These are phyloP conservation scores for Plasmodium vinckei DNA, from an alignment of 169 alveolate species.

Conservation along the genomic window DNA sequence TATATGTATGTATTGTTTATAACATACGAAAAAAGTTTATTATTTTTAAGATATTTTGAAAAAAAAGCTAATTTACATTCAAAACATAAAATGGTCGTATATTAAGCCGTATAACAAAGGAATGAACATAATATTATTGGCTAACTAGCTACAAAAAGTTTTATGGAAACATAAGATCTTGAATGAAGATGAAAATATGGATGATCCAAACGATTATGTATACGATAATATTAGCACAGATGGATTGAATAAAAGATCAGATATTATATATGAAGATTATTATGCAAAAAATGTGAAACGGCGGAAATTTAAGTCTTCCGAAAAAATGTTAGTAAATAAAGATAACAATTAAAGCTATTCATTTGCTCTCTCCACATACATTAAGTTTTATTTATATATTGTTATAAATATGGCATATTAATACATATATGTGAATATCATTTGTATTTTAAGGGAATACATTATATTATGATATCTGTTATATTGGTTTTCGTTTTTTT, in stretches of 20 bases:
- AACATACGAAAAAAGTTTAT: too few relatives aligned
- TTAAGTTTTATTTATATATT: neutral
- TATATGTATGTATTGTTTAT: too few relatives aligned
- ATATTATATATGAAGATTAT: slow-evolving; percentile 68
- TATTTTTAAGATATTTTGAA: too few relatives aligned
- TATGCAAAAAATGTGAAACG: slow-evolving; percentile 59
- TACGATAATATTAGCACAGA: neutral
- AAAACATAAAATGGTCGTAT: too few relatives aligned
- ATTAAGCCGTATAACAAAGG: too few relatives aligned
- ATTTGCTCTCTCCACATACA: neutral
- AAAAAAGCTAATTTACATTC: too few relatives aligned
- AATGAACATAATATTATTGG: neutral
- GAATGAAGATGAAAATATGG: slow-evolving; percentile 21
- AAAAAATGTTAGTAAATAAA: slow-evolving; percentile 44
- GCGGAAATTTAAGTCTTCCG: slow-evolving; percentile 62
- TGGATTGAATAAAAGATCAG: slow-evolving; percentile 31
- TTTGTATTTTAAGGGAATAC: too few relatives aligned
- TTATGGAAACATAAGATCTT: slow-evolving; percentile 11
- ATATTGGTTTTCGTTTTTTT: neutral
- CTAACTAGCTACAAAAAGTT: neutral
- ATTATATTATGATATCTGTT: neutral
- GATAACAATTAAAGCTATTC: neutral
- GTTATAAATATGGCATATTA: neutral
- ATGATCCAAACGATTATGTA: slow-evolving; percentile 23
- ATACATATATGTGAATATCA: too few relatives aligned